These are phyloP conservation scores for Mycena alexandri DNA, from an alignment of 768 basidiomycete genomes.

Conservation along the genomic window DNA sequence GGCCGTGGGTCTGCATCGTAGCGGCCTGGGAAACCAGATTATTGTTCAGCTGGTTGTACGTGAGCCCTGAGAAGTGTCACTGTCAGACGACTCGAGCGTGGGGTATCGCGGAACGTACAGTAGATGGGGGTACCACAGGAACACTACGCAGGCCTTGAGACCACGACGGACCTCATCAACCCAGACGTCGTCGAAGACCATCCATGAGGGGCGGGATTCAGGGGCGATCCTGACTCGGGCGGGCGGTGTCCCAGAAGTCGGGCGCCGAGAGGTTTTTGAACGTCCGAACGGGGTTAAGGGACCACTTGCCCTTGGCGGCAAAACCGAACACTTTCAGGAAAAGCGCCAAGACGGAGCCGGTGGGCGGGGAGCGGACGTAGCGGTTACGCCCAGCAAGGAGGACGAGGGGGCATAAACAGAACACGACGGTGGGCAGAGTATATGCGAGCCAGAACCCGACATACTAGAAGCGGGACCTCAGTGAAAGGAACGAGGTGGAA, in stretches of 20 bases:
- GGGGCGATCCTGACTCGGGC: slow-evolving; percentile 62
- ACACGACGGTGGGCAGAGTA: slow-evolving; percentile 73
- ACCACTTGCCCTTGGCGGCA: slow-evolving; percentile 66
- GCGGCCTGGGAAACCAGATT: slow-evolving; percentile 86
- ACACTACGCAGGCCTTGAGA: slow-evolving; percentile 75
- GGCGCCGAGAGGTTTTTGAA: slow-evolving; percentile 61
- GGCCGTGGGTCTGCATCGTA: slow-evolving; percentile 60
- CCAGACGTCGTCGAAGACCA: slow-evolving; percentile 84
- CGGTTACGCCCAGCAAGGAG: slow-evolving; percentile 66
- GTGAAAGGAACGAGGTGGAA: not conserved
- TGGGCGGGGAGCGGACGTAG: slow-evolving; percentile 69
- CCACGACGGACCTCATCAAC: slow-evolving; percentile 83
- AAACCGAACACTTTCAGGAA: slow-evolving; percentile 60
- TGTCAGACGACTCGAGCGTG: slow-evolving; percentile 39
- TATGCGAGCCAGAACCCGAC: slow-evolving; percentile 77
- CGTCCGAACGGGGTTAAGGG: slow-evolving; percentile 62
- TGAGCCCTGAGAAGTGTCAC: slow-evolving; percentile 63
- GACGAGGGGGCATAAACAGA: slow-evolving; percentile 72
- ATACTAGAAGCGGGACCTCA: slow-evolving; percentile 50
- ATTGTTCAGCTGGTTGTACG: slow-evolving; percentile 84
- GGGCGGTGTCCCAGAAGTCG: slow-evolving; percentile 83
- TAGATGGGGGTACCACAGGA: slow-evolving; percentile 71
- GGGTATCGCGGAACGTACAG: slow-evolving; percentile 57
- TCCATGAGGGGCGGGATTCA: slow-evolving; percentile 69
- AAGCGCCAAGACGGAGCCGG: slow-evolving; percentile 71